Conservation (phyloP, 108 stramenopile species). For the Pseudonitzschia delicatissima region DNA sequence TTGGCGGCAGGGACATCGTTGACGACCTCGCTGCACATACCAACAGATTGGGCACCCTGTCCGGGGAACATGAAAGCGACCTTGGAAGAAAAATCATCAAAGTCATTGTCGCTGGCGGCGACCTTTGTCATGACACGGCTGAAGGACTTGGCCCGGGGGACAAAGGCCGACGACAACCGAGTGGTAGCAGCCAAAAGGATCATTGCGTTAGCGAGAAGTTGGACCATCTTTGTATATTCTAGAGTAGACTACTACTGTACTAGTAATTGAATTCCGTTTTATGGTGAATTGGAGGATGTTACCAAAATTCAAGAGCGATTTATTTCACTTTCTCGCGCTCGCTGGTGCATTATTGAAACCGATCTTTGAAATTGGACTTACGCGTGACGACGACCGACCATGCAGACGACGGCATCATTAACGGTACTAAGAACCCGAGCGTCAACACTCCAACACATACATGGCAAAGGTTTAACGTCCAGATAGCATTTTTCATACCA, state of each 20-base stretch:
- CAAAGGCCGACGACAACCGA: slow-evolving; percentile 52
- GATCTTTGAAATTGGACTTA: too few species aligned
- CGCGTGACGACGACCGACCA: too few species aligned
- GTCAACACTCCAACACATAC: too few species aligned
- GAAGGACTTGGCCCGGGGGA: slow-evolving; percentile 44
- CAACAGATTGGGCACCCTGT: slow-evolving; percentile 90
- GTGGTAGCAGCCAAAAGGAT: slow-evolving; percentile 26
- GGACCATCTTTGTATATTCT: neutral
- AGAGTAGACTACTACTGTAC: neutral
- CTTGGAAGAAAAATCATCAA: slow-evolving; percentile 82
- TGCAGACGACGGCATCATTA: too few species aligned
- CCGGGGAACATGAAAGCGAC: slow-evolving; percentile 96
- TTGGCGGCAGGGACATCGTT: slow-evolving; percentile 90
- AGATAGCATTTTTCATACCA: too few species aligned
- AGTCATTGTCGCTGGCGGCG: slow-evolving; percentile 77
- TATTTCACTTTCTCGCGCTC: too few species aligned
- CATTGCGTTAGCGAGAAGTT: slow-evolving; percentile 19
- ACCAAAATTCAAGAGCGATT: neutral
- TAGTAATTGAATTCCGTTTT: too few species aligned
- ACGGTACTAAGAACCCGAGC: too few species aligned
- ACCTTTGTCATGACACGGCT: slow-evolving; percentile 28
- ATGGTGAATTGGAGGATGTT: neutral
- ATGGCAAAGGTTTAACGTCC: too few species aligned
- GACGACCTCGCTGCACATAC: slow-evolving; percentile 82
- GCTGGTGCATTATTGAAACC: too few species aligned